Evolutionary conservation across 176 grass and related monocot genomes (phyloP), one percentile per base, ranked within the genome.

Genomic region (Puya raimondii): DNA sequence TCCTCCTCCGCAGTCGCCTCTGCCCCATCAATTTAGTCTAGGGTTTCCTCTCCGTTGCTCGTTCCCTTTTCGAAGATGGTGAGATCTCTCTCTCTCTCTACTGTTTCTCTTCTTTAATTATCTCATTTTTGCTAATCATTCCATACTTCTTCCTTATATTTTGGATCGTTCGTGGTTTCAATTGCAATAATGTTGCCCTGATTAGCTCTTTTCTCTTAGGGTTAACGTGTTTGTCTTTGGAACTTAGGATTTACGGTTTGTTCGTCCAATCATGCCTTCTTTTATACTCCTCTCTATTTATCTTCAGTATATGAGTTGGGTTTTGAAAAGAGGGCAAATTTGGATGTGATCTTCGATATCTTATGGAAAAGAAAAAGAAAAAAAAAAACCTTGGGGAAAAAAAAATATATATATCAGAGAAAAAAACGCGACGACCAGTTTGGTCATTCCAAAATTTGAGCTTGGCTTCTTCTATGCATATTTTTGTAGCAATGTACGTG

Each of bases 61-160:
- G 33, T 47, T 12, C 16, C 33, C 33, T 13, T 10, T 21, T 33
- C 65, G n/a, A 67, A 67, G 8, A 67, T 67, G 65, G 65, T 67
- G 65, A 67, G 14, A 21, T 61, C 56, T 56, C 64, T 66, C 12
- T n/a, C 56, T 61, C 16, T 61, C 56, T 61, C n/a, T 9, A 58
- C 14, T 58, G 21, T 21, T 10, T 61, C 56, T 61, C 14, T 61
- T 61, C 56, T 61, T 0, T 7, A 61, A 2, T 22, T 16, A 61
- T 61, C 14, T 0, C 2, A 20, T 42, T 42, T 42, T 42, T 21
- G 4, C 56, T 21, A n/a, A 18, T 18, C 10, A 22, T 61, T 61
- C 8, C 25, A 66, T 11, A 66, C 1, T 16, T 27, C 16, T 67
- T 67, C 16, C 33, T 47, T 10, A 29, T 10, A 47, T 67, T 47